Evolutionary conservation across 2,329 filamentous ascomycete genomes (phyloP).

Genomic region (Rutstroemia sp.): DNA sequence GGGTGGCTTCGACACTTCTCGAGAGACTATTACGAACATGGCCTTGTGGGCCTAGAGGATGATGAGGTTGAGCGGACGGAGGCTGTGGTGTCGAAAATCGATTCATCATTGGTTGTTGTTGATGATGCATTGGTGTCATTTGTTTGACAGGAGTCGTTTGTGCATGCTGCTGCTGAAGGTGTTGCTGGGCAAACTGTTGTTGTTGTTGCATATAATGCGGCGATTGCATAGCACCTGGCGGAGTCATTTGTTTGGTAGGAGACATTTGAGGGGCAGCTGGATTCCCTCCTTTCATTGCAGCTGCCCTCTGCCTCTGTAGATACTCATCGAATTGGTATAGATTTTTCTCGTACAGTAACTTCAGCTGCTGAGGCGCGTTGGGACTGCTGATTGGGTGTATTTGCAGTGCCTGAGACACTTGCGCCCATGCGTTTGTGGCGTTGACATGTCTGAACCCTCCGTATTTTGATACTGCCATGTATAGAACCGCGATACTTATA

Average conservation of each 20-base stretch:
- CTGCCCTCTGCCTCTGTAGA: slow-evolving; percentile 38
- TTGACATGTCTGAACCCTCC: slow-evolving; percentile 72
- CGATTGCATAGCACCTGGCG: slow-evolving; percentile 42
- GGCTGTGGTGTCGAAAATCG: slow-evolving; percentile 41
- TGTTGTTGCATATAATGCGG: slow-evolving; percentile 42
- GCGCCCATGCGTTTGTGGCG: slow-evolving; percentile 63
- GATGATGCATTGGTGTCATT: slow-evolving; percentile 35
- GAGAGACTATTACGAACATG: slow-evolving; percentile 46
- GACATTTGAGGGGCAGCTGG: slow-evolving; percentile 36
- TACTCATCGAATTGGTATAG: slow-evolving; percentile 70
- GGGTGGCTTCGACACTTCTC: slow-evolving; percentile 39
- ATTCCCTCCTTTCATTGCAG: slow-evolving; percentile 24
- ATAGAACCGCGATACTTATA: slow-evolving; percentile 70
- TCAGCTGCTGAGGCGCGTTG: slow-evolving; percentile 61
- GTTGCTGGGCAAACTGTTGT: slow-evolving; percentile 39
- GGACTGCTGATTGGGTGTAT: slow-evolving; percentile 57
- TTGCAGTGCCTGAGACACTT: slow-evolving; percentile 58
- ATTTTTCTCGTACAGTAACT: slow-evolving; percentile 67
- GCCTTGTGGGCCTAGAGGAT: slow-evolving; percentile 33
- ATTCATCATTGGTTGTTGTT: slow-evolving; percentile 40
- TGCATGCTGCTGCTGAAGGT: slow-evolving; percentile 38
- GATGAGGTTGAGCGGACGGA: slow-evolving; percentile 33
- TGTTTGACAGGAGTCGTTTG: slow-evolving; percentile 42
- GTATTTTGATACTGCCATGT: slow-evolving; percentile 66
- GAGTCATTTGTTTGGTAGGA: slow-evolving; percentile 34